Evolutionary conservation across 78 protist species (phyloP).

Genomic region (Dictyostelium firmibasis): DNA sequence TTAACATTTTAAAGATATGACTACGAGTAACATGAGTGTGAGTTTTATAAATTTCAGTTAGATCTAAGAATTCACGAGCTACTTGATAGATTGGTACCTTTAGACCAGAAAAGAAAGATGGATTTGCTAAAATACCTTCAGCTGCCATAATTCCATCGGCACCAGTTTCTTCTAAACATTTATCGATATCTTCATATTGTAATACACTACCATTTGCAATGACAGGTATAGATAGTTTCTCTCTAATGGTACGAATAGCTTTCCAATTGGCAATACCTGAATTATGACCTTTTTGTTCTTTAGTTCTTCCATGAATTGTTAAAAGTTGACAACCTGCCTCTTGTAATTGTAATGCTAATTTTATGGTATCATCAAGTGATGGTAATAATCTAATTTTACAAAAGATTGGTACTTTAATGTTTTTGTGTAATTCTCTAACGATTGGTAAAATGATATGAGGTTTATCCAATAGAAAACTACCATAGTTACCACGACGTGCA

Average conservation of each 20-base stretch:
- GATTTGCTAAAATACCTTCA: slow-evolving; percentile 58
- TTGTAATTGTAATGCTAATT: slow-evolving; percentile 68
- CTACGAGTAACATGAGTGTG: not conserved
- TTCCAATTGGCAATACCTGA: slow-evolving; percentile 46
- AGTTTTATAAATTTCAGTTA: slow-evolving; percentile 2
- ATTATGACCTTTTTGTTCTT: slow-evolving; percentile 52
- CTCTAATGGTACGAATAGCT: slow-evolving; percentile 9
- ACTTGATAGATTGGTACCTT: slow-evolving; percentile 1
- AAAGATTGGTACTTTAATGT: slow-evolving; percentile 75
- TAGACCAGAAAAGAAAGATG: slow-evolving; percentile 63
- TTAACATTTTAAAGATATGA: slow-evolving; percentile 57
- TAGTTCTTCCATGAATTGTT: slow-evolving; percentile 82
- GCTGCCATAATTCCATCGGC: slow-evolving; percentile 87
- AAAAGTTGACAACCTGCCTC: slow-evolving; percentile 85
- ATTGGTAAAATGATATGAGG: slow-evolving; percentile 63
- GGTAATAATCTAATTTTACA: slow-evolving; percentile 83
- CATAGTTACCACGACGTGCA: slow-evolving; percentile 81
- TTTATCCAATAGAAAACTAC: slow-evolving; percentile 75
- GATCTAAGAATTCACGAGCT: slow-evolving; percentile 42
- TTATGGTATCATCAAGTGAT: slow-evolving; percentile 51
- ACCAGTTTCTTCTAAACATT: slow-evolving; percentile 46
- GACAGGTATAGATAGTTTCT: slow-evolving; percentile 77
- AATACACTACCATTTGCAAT: slow-evolving; percentile 86
- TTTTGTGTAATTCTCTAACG: slow-evolving; percentile 68
- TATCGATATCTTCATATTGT: slow-evolving; percentile 47